Evolutionary conservation across 1,284 basidiomycete genomes (phyloP).

Genomic region (Pulveroboletus sp.): DNA sequence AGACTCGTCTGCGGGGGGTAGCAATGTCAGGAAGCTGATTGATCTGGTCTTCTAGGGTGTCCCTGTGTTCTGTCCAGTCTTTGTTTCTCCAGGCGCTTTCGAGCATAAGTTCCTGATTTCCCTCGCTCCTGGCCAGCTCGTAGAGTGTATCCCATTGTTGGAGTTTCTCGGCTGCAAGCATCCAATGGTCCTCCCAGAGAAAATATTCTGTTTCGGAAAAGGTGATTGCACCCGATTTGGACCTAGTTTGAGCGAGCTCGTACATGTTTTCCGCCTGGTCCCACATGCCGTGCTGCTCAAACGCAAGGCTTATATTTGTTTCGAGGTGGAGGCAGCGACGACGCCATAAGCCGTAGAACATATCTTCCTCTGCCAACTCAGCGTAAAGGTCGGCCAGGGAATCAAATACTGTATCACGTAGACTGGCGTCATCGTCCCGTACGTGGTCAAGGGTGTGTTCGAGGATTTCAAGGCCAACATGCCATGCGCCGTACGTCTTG

Average conservation of each 20-base stretch:
- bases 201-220: slow-evolving; percentile 97
- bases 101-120: slow-evolving; percentile 88
- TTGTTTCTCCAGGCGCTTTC: slow-evolving; percentile 95
- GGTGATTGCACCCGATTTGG: slow-evolving; percentile 78
- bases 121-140: slow-evolving; percentile 89
- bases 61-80: slow-evolving; percentile 86
- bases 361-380: slow-evolving; percentile 93
- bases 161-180: slow-evolving; percentile 91
- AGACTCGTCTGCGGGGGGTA: slow-evolving; percentile 92
- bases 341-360: slow-evolving; percentile 97
- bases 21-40: slow-evolving; percentile 79
- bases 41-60: slow-evolving; percentile 84
- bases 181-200: slow-evolving; percentile 99
- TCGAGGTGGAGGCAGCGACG: slow-evolving; percentile 85
- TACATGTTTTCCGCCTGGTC: slow-evolving; percentile 88
- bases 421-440: slow-evolving; percentile 77
- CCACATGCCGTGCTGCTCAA: slow-evolving; percentile 98
- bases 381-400: slow-evolving; percentile 95
- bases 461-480: slow-evolving; percentile 88
- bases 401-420: slow-evolving; percentile 86
- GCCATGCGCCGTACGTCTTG: slow-evolving; percentile 96
- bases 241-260: slow-evolving; percentile 88
- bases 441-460: slow-evolving; percentile 71
- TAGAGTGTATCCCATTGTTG: slow-evolving; percentile 97
- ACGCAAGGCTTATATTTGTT: slow-evolving; percentile 90